A percentile compares a stretch with the other conserved stretches of the same genome.
Conservation (phyloP, 441 rosid genomes). For the Isatis lusitanica region DNA sequence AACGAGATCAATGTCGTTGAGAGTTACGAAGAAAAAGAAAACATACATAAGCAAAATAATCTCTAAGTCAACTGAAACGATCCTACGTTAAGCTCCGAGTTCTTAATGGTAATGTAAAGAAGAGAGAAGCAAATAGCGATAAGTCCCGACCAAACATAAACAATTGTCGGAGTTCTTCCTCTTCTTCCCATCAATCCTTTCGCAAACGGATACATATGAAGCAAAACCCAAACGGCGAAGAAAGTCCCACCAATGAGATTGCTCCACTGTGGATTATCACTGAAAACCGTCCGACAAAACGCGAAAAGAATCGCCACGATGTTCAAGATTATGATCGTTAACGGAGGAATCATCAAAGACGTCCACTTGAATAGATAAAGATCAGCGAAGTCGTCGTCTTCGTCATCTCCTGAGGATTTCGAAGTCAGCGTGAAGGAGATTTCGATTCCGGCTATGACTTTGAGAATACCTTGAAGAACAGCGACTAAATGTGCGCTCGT, state of each 20-base stretch:
- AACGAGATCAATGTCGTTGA: neutral
- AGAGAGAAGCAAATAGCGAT: slow-evolving; percentile 61
- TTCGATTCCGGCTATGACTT: slow-evolving; percentile 63
- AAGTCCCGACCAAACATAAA: slow-evolving; percentile 71
- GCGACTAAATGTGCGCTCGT: slow-evolving; percentile 76
- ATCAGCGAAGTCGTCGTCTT: slow-evolving; percentile 61
- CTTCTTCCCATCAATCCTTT: slow-evolving; percentile 79
- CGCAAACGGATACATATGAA: slow-evolving; percentile 70
- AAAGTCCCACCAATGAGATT: slow-evolving; percentile 59
- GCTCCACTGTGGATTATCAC: slow-evolving; percentile 53
- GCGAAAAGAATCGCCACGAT: slow-evolving; percentile 63
- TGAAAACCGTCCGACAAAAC: slow-evolving; percentile 48
- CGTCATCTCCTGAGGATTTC: slow-evolving; percentile 60
- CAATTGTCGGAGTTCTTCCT: slow-evolving; percentile 59
- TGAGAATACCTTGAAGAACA: slow-evolving; percentile 70
- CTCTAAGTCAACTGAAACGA: slow-evolving; percentile 49
- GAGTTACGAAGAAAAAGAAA: neutral
- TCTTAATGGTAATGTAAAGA: slow-evolving; percentile 62
- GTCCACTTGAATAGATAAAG: slow-evolving; percentile 68
- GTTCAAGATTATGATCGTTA: slow-evolving; percentile 66
- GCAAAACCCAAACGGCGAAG: slow-evolving; percentile 72
- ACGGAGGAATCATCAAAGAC: slow-evolving; percentile 66
- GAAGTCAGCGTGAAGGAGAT: slow-evolving; percentile 68
- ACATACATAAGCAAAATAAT: neutral
- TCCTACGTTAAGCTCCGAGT: slow-evolving; percentile 54